Conservation (phyloP, 805 yeast species). For the Blastobotrys muscicola region DNA sequence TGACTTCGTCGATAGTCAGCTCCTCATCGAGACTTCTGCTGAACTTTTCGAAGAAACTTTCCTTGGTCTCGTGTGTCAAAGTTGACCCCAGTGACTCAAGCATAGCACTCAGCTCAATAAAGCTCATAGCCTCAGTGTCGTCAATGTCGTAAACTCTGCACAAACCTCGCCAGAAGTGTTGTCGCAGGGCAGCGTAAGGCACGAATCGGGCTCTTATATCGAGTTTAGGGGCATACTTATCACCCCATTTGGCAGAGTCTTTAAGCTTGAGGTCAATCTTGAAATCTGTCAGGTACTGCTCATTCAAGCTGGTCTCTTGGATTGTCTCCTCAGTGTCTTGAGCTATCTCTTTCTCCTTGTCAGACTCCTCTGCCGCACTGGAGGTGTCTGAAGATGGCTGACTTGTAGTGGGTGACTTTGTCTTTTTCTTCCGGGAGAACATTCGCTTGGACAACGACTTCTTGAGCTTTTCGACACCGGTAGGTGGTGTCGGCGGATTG, state of each 20-base stretch:
- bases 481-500: no score
- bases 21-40: constrained; percentile 30
- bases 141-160: constrained; percentile 44
- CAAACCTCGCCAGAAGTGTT: constrained; percentile 60
- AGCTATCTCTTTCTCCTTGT: no score
- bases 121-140: constrained; percentile 37
- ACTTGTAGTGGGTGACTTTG: no score
- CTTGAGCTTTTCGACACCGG: no score
- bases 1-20: constrained; percentile 46
- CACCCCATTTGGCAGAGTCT: constrained; percentile 21
- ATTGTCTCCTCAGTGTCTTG: no score
- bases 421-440: no score
- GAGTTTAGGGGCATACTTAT: constrained; percentile 42
- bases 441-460: no score
- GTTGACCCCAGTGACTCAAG: constrained; percentile 56
- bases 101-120: constrained; percentile 53
- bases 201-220: constrained; percentile 54
- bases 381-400: no score
- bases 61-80: constrained; percentile 25
- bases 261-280: constrained; percentile 22
- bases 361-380: no score
- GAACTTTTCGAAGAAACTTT: constrained; percentile 23
- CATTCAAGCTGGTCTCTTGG: no score
- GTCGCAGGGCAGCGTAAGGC: constrained; percentile 54
- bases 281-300: no score